These are phyloP conservation scores for Kandelia obovata DNA, from an alignment of 345 rosid species.

Conservation along the genomic window DNA sequence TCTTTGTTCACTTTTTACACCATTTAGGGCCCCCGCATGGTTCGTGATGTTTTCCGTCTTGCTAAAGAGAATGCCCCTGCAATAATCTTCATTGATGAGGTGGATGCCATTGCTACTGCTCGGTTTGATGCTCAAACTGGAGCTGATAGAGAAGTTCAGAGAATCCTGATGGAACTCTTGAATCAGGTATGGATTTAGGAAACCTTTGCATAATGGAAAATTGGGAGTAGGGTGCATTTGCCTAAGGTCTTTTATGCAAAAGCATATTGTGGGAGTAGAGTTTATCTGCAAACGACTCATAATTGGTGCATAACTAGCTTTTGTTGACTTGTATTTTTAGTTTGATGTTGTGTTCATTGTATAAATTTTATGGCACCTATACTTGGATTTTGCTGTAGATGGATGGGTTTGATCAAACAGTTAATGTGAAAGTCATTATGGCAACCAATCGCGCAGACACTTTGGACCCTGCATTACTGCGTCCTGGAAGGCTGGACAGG, in stretches of 20 bases:
- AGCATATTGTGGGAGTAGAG: not conserved
- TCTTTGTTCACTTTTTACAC: constrained; percentile 11
- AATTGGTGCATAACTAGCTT: not conserved
- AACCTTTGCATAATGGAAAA: not conserved
- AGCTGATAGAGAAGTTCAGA: constrained; percentile 98
- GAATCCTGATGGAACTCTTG: constrained; percentile 92
- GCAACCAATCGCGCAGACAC: constrained; percentile 98
- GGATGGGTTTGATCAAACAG: constrained; percentile 98
- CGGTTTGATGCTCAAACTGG: constrained; percentile 99
- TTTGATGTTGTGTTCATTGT: not conserved
- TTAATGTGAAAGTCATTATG: constrained; percentile 96
- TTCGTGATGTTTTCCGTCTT: constrained; percentile 97
- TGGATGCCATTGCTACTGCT: constrained; percentile 97
- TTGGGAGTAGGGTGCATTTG: not conserved
- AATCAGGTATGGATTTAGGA: constrained; percentile 56
- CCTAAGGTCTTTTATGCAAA: not conserved
- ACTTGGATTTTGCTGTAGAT: constrained; percentile 32
- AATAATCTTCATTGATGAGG: constrained; percentile 94
- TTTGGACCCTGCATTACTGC: constrained; percentile 94
- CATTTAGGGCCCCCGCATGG: constrained; percentile 95
- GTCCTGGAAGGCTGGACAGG: constrained; percentile 95
- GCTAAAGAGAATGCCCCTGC: constrained; percentile 99
- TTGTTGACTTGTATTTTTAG: not conserved
- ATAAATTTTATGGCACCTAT: not conserved
- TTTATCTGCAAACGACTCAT: not conserved